These are phyloP conservation scores for Xerocomus spinulosus DNA, from an alignment of 768 basidiomycete species.

Conservation along the genomic window DNA sequence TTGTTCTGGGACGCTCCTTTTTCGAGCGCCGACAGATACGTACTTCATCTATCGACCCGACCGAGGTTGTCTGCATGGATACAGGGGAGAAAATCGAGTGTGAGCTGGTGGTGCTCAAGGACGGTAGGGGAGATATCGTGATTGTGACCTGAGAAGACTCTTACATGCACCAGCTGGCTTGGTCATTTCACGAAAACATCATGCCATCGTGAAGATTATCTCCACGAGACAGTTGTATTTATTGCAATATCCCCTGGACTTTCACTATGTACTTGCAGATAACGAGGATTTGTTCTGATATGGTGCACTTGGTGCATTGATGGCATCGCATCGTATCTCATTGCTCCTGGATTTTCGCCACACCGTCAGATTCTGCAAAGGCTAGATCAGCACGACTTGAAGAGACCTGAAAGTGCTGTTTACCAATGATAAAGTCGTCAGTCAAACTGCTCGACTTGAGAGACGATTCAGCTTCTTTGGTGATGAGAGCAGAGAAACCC, in stretches of 20 bases:
- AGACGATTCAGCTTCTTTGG: neutral
- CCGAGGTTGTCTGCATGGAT: conserved; percentile 88
- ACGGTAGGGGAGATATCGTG: conserved; percentile 86
- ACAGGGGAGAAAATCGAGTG: conserved; percentile 89
- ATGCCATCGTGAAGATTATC: neutral
- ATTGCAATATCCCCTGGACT: neutral
- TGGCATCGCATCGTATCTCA: neutral
- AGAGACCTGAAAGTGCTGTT: neutral
- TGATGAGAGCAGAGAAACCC: conserved; percentile 17
- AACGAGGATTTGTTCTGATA: neutral
- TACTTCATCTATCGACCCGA: conserved; percentile 77
- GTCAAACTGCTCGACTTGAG: neutral
- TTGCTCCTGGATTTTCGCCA: neutral
- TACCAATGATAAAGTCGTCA: conserved; percentile 17
- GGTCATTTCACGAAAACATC: neutral
- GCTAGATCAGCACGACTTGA: neutral
- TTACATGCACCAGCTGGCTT: neutral
- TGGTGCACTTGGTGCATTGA: neutral
- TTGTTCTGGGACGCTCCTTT: conserved; percentile 86
- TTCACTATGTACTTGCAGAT: neutral
- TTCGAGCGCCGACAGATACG: conserved; percentile 79
- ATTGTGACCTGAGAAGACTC: conserved; percentile 55
- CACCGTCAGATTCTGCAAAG: conserved; percentile 15
- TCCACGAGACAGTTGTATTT: neutral
- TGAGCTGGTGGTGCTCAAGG: conserved; percentile 87